Evolutionary conservation across 164 flowering plant genomes (phyloP).

Genomic region (Vitis rupestris): DNA sequence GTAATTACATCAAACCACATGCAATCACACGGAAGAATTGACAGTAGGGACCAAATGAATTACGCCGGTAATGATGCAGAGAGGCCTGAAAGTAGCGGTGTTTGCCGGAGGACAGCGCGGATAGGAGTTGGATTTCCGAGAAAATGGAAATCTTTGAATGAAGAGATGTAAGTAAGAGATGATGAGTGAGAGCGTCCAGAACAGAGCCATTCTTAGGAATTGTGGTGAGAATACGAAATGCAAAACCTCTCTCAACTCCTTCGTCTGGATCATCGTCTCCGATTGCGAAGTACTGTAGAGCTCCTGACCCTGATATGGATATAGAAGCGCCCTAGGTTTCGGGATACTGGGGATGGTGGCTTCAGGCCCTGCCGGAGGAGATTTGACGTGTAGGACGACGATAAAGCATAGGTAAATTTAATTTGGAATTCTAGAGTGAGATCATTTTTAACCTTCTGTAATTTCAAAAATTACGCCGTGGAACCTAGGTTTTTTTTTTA

Average conservation of each 20-base stretch:
- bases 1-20: background rate
- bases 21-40: background rate
- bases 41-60: background rate
- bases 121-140: conserved; percentile 18
- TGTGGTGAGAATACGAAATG: conserved; percentile 33
- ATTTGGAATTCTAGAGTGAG: no score
- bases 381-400: no score
- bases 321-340: no score
- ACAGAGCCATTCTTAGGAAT: conserved; percentile 65
- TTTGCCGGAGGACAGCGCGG: conserved; percentile 27
- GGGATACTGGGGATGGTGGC: no score
- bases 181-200: conserved; percentile 57
- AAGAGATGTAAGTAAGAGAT: conserved; percentile 42
- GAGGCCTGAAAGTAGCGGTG: conserved; percentile 25
- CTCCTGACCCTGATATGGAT: no score
- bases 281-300: no score
- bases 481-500: no score
- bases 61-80: conserved; percentile 90
- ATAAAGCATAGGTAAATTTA: no score
- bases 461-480: no score
- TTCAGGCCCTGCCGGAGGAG: no score
- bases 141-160: conserved; percentile 11
- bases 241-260: conserved; percentile 24
- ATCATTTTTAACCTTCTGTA: no score
- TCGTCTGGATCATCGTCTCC: background rate